Evolutionary conservation across 106 monocot genomes (phyloP), one percentile per base, ranked within the genome.

Genomic region (Allium fistulosum): DNA sequence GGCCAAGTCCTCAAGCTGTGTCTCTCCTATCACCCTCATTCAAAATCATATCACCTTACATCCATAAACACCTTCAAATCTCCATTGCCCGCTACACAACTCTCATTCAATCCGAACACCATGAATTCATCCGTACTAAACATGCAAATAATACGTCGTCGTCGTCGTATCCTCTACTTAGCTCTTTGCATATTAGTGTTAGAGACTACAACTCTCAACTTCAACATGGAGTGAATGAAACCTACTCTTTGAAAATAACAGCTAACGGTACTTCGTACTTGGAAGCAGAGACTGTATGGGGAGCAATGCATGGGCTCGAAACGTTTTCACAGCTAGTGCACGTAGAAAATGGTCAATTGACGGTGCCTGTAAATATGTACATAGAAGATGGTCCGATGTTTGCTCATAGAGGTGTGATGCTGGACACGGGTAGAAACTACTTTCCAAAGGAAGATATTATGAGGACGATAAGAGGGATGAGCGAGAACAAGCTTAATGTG

Each of bases 241-340:
- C 92, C 7, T 89, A 97, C 69, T 56, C 70, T 59, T 80, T 97
- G 73, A 53, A 26, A 49, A 65, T 97, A 63, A 16, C 53, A 51
- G 26, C 65, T 10, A 26, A 69, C 12, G 55, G 61, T 48, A 16
- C 15, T 62, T 85, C 88, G 45, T 55, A 56, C 4, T 68, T 97
- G 46, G 51, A 78, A 10, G 81, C 96, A 17, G 49, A 62, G 22
- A 84, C 96, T 22, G 61, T 74, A 13, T 89, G 88, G 88, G 96
- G 96, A 53, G 92, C 86, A 69, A 88, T 97, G 56, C 83, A 82
- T 9, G 96, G 96, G 51, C 92, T 97, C 26, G 92, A 92, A 72
- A 92, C 88, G 52, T 78, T 97, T 80, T 88, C 91, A 45, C 96
- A 97, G 81, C 73, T 92, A 46, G 53, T 57, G 12, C 46, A 45